Conservation (phyloP, 768 basidiomycete genomes). For the Tricholoma matsutake region DNA sequence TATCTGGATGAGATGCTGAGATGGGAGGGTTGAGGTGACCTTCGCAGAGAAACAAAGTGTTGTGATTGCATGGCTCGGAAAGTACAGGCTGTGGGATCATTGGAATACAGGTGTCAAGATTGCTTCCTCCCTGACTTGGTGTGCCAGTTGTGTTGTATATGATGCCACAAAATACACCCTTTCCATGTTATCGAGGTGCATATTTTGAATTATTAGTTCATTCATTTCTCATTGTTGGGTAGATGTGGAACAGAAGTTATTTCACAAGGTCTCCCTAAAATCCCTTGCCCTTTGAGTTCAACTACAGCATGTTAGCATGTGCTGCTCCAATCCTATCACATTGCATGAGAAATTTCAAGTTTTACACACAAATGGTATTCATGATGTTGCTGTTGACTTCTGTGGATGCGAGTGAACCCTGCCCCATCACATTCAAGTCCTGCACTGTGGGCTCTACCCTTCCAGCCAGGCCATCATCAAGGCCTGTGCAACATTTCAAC, state of each 20-base stretch:
- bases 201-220: background rate
- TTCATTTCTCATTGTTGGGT: background rate
- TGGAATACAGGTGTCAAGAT: too few species aligned
- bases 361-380: slow-evolving; percentile 18
- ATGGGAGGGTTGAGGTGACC: slow-evolving; percentile 8
- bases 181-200: background rate
- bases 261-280: background rate
- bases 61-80: too few species aligned
- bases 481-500: slow-evolving; percentile 23
- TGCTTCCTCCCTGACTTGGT: background rate
- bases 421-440: slow-evolving; percentile 16
- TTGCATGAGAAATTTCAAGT: slow-evolving; percentile 6
- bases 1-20: slow-evolving; percentile 4
- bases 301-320: slow-evolving; percentile 10
- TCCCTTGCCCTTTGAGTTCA: slow-evolving; percentile 9
- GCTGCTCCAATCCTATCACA: slow-evolving; percentile 5
- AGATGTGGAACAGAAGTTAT: slow-evolving; percentile 13
- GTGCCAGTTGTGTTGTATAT: slow-evolving; percentile 9
- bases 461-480: slow-evolving; percentile 14
- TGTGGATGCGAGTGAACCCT: slow-evolving; percentile 11
- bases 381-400: slow-evolving; percentile 13
- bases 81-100: too few species aligned
- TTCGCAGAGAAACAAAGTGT: background rate
- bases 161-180: background rate
- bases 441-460: slow-evolving; percentile 19